phyloP scores from a whole-genome alignment of 164 flowering plant species.

The Stephania japonica region DNA sequence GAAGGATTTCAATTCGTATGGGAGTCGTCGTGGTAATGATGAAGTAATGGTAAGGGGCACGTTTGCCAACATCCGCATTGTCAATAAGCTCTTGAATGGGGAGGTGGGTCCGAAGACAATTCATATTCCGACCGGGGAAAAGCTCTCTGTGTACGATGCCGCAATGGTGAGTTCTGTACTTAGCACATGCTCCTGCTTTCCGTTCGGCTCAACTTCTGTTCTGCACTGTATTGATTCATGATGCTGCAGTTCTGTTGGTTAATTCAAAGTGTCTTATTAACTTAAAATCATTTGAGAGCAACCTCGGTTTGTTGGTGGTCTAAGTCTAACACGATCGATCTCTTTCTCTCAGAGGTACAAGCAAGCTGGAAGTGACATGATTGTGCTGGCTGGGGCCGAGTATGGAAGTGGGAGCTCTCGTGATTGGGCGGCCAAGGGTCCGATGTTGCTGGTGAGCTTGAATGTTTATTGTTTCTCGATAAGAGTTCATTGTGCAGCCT shows the following conservation, averaged over 20 bases:
- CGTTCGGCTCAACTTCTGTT: neutral
- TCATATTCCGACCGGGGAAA: constrained; percentile 49
- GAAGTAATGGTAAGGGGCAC: constrained; percentile 86
- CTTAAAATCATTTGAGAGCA: too few species aligned
- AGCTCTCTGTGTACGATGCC: constrained; percentile 40
- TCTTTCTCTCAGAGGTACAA: constrained; percentile 54
- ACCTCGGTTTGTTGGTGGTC: too few species aligned
- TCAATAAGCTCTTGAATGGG: constrained; percentile 76
- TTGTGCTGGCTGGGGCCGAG: constrained; percentile 70
- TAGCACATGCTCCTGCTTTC: neutral
- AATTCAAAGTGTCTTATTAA: too few species aligned
- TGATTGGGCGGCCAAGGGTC: constrained; percentile 91
- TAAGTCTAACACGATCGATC: too few species aligned
- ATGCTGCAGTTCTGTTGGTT: too few species aligned
- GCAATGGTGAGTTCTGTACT: constrained; percentile 48
- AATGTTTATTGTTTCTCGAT: too few species aligned
- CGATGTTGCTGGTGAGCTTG: constrained; percentile 52
- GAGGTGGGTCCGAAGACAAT: constrained; percentile 78
- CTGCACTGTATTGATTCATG: neutral
- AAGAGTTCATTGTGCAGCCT: neutral
- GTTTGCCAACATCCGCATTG: constrained; percentile 78
- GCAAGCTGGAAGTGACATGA: constrained; percentile 55
- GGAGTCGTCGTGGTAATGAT: constrained; percentile 86
- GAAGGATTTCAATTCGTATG: constrained; percentile 78
- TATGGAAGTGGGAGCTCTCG: constrained; percentile 86